phyloP scores from a whole-genome alignment of 2,329 filamentous ascomycete species.

The Fusarium duplospermum region DNA sequence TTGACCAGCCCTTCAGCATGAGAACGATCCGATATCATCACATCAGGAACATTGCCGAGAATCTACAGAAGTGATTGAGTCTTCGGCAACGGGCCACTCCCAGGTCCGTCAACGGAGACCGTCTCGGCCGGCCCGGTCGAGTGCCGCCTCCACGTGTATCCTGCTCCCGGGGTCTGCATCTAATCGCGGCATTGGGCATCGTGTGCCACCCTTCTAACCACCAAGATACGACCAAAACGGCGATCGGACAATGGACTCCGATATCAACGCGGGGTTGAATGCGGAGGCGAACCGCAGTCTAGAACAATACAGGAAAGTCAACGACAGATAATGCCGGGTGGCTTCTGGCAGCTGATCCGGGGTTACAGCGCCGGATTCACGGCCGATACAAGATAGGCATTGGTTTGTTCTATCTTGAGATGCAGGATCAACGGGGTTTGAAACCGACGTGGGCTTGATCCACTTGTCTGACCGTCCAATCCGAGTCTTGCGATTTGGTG shows the following conservation, averaged over 20 bases:
- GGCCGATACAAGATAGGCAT: background rate
- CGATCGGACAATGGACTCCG: background rate
- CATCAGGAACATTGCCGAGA: background rate
- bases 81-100: background rate
- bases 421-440: conserved; percentile 15
- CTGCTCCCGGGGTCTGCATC: background rate
- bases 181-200: background rate
- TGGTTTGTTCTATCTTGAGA: conserved; percentile 9
- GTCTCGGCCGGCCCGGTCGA: background rate
- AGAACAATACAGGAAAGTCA: conserved; percentile 35
- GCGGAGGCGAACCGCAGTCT: conserved; percentile 31
- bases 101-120: background rate
- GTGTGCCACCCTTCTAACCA: background rate
- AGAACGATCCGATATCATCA: background rate
- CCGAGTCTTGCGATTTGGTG: conserved; percentile 7
- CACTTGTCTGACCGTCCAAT: conserved; percentile 20
- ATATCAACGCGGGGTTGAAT: conserved; percentile 4
- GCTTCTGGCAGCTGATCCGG: conserved; percentile 28
- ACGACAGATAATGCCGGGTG: conserved; percentile 22
- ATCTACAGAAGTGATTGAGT: background rate
- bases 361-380: background rate
- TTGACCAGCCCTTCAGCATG: background rate
- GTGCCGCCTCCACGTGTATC: background rate
- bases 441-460: conserved; percentile 24
- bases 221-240: background rate